A percentile compares a stretch with the other conserved stretches of the same genome.
phyloP scores from a whole-genome alignment of 2,329 filamentous ascomycete genomes.

The Corniculantispora saksenae region DNA sequence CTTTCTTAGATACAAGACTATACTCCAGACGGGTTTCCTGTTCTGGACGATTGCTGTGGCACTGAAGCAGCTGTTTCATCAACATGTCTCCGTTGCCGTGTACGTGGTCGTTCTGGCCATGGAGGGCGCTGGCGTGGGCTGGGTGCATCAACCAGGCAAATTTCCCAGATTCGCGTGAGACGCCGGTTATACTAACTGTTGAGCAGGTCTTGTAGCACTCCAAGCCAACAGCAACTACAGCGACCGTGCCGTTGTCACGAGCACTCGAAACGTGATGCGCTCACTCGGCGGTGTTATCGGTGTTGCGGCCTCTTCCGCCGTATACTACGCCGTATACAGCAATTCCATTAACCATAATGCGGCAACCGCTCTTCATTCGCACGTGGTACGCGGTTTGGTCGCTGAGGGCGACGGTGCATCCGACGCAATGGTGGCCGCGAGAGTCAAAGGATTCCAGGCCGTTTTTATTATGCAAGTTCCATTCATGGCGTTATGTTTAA shows the following conservation, averaged over 20 bases:
- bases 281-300: not conserved
- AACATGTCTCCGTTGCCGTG: not conserved
- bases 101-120: not conserved
- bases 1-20: not conserved
- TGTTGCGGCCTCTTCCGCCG: not conserved
- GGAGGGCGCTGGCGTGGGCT: conserved; percentile 4
- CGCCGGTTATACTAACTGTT: not conserved
- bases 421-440: not conserved
- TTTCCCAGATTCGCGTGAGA: not conserved
- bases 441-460: not conserved
- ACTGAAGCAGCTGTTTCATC: not conserved
- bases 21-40: not conserved
- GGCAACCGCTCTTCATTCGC: not conserved
- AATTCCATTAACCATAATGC: not conserved
- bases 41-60: not conserved
- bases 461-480: not conserved
- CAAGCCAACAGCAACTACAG: not conserved
- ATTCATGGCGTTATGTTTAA: not conserved
- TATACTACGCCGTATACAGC: not conserved
- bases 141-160: conserved; percentile 1
- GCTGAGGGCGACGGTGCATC: not conserved
- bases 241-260: not conserved
- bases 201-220: not conserved
- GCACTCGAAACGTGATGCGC: not conserved
- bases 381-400: not conserved